These are phyloP conservation scores for Raphanus raphanistrum DNA, from an alignment of 345 rosid species.

Conservation along the genomic window DNA sequence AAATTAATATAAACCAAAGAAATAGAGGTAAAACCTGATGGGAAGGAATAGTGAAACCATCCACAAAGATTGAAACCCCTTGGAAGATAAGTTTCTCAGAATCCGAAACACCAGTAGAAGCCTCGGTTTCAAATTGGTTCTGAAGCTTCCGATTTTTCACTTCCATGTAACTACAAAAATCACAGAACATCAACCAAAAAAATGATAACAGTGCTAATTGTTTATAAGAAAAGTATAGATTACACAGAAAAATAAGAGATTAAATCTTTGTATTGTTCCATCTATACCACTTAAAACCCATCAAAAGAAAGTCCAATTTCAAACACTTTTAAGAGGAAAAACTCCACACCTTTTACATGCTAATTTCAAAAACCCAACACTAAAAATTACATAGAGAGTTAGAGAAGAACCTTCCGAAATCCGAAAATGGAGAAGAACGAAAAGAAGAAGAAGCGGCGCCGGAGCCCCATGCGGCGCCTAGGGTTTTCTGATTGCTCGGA, in stretches of 20 bases:
- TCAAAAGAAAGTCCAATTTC: background rate
- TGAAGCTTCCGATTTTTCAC: slow-evolving; percentile 85
- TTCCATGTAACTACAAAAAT: slow-evolving; percentile 66
- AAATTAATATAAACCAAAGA: background rate
- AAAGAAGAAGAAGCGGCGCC: slow-evolving; percentile 79
- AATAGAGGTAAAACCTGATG: slow-evolving; percentile 58
- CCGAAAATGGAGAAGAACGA: slow-evolving; percentile 68
- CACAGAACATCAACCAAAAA: background rate
- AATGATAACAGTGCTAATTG: background rate
- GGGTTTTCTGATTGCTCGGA: slow-evolving; percentile 73
- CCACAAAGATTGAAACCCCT: slow-evolving; percentile 92
- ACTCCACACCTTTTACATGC: background rate
- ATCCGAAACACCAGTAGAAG: slow-evolving; percentile 44
- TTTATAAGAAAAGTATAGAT: background rate
- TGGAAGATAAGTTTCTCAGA: slow-evolving; percentile 59
- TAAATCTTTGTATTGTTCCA: background rate
- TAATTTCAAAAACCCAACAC: slow-evolving; percentile 13
- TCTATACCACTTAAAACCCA: background rate
- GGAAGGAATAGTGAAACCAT: slow-evolving; percentile 89
- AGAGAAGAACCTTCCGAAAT: slow-evolving; percentile 67
- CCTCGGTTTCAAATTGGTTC: slow-evolving; percentile 64
- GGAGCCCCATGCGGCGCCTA: slow-evolving; percentile 89
- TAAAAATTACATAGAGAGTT: slow-evolving; percentile 1
- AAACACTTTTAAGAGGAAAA: slow-evolving; percentile 3
- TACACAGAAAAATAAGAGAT: background rate